Evolutionary conservation across 139 green algal species (phyloP).

Genomic region (Chlorella vulgaris): DNA sequence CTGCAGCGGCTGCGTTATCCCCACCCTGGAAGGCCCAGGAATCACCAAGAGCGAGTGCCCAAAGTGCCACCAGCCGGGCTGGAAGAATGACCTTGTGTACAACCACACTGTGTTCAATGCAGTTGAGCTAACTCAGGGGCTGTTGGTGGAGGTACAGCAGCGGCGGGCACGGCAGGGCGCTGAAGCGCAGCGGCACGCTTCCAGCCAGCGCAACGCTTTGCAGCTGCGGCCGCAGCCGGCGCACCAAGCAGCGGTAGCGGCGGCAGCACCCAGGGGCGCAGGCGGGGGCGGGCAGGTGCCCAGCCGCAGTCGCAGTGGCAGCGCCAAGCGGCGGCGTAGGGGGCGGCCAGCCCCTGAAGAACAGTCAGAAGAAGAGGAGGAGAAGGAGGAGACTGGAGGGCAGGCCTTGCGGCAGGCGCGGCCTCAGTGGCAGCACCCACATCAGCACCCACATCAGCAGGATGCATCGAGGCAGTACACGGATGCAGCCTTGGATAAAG

Average conservation of each 20-base stretch:
- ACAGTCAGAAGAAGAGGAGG: background rate
- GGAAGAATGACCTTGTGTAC: slow-evolving; percentile 63
- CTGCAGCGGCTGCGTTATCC: slow-evolving; percentile 60
- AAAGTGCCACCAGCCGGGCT: slow-evolving; percentile 54
- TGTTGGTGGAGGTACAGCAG: background rate
- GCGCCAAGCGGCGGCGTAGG: slow-evolving; percentile 4
- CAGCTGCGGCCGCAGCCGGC: background rate
- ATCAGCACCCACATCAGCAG: background rate
- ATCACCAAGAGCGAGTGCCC: slow-evolving; percentile 69
- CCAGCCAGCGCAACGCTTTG: background rate
- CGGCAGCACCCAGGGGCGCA: background rate
- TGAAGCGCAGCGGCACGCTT: background rate
- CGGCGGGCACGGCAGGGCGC: no score
- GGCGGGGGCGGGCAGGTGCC: no score
- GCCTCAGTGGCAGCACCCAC: background rate
- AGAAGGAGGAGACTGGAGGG: background rate
- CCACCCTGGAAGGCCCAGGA: slow-evolving; percentile 63
- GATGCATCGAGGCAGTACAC: no score
- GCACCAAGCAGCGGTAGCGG: no score
- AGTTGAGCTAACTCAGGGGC: background rate
- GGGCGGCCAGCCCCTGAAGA: background rate
- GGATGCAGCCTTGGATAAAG: no score
- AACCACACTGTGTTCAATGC: slow-evolving; percentile 45
- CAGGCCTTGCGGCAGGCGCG: background rate
- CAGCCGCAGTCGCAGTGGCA: background rate